Percentiles rank a stretch among this genome's conserved stretches.
phyloP scores from a whole-genome alignment of 148 eudicot genomes.

The Vaccinium darrowii region DNA sequence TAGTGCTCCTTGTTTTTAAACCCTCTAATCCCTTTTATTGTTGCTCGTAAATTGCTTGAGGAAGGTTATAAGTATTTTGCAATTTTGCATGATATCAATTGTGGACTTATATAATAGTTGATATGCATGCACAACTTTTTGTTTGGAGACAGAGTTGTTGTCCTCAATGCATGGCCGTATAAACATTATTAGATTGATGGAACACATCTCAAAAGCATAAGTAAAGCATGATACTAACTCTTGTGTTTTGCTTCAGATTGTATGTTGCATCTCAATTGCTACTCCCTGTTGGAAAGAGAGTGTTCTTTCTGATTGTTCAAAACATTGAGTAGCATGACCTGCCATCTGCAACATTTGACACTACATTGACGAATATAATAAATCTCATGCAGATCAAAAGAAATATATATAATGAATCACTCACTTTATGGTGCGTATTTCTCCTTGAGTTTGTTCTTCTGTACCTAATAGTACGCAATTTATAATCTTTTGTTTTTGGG shows the following conservation, averaged over 20 bases:
- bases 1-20: too few relatives aligned
- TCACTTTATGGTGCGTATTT: neutral
- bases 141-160: too few relatives aligned
- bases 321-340: conserved; percentile 1
- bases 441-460: neutral
- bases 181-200: neutral
- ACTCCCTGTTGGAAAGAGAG: neutral
- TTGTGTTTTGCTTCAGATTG: neutral
- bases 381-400: too few relatives aligned
- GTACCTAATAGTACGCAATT: neutral
- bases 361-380: neutral
- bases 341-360: neutral
- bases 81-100: too few relatives aligned
- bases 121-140: too few relatives aligned
- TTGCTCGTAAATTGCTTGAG: too few relatives aligned
- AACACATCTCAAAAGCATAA: neutral
- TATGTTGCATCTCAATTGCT: neutral
- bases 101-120: too few relatives aligned
- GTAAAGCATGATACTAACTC: neutral
- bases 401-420: neutral
- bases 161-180: too few relatives aligned
- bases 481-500: neutral
- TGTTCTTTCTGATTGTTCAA: neutral
- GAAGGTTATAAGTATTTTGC: too few relatives aligned
- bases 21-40: too few relatives aligned